A percentile compares a stretch with the other conserved stretches of the same genome.
Evolutionary conservation across 108 stramenopile genomes (phyloP).

Genomic region (Epipyxis sp.): DNA sequence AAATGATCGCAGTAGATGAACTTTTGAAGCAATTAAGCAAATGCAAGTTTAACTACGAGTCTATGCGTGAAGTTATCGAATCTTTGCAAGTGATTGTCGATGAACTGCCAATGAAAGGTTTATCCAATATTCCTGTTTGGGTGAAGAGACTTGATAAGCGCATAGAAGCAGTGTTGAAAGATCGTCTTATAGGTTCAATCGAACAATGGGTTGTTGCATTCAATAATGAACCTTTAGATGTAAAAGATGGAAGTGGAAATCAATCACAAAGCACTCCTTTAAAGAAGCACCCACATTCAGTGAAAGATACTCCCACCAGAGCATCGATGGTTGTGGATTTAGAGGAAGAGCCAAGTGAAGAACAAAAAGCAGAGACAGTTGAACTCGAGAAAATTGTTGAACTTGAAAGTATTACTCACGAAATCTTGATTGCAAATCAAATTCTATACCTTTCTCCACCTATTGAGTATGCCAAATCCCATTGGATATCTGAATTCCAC

Average conservation of each 20-base stretch:
- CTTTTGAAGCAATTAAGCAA: constrained; percentile 33
- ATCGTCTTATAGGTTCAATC: constrained; percentile 17
- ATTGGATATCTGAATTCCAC: constrained; percentile 9
- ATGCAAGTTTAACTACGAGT: constrained; percentile 38
- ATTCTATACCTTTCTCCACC: constrained; percentile 30
- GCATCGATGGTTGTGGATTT: not conserved
- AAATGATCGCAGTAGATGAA: constrained; percentile 40
- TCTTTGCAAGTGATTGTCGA: constrained; percentile 50
- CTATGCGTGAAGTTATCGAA: not conserved
- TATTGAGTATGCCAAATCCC: constrained; percentile 9
- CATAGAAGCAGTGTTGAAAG: constrained; percentile 7
- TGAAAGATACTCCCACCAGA: not conserved
- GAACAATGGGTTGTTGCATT: constrained; percentile 16
- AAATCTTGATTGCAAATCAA: constrained; percentile 26
- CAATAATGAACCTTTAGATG: not conserved
- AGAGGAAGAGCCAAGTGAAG: not conserved
- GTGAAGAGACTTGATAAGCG: constrained; percentile 35
- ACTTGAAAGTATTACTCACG: not conserved
- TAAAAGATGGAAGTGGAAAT: not conserved
- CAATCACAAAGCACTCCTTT: not conserved
- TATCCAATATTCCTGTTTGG: constrained; percentile 48
- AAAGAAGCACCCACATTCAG: too few relatives aligned
- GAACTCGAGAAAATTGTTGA: not conserved
- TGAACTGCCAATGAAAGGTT: constrained; percentile 49
- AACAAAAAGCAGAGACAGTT: not conserved